Conservation (phyloP, 1,284 basidiomycete species). For the Leucoagaricus sp. region DNA sequence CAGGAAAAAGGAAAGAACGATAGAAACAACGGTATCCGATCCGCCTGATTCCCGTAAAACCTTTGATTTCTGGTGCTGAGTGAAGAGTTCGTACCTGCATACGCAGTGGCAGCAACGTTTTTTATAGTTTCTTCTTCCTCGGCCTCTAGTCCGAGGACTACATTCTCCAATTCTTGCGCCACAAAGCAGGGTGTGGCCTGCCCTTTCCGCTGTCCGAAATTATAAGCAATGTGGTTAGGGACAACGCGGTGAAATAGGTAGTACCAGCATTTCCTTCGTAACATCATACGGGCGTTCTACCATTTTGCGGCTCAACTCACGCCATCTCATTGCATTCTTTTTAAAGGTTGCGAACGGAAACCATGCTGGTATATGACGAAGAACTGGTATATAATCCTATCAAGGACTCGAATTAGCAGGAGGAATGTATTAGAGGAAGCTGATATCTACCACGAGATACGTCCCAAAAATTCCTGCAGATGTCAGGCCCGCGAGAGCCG, state of each 20-base stretch:
- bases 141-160: conserved; percentile 24
- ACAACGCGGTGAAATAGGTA: background rate
- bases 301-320: conserved; percentile 36
- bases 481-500: conserved; percentile 34
- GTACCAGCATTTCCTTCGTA: conserved; percentile 36
- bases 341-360: conserved; percentile 41
- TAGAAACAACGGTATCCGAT: conserved; percentile 35
- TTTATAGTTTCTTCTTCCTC: conserved; percentile 37
- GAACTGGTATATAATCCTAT: conserved; percentile 37
- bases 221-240: background rate
- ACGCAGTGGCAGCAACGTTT: conserved; percentile 45
- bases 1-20: conserved; percentile 38
- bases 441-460: conserved; percentile 39
- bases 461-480: conserved; percentile 43
- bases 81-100: conserved; percentile 32
- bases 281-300: conserved; percentile 42
- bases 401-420: background rate
- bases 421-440: conserved; percentile 2
- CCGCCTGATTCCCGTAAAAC: conserved; percentile 24
- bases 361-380: conserved; percentile 41
- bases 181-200: conserved; percentile 35
- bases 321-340: conserved; percentile 41
- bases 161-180: conserved; percentile 36
- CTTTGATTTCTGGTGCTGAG: background rate
- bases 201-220: conserved; percentile 25